These are phyloP conservation scores for Hypericum perforatum DNA, from an alignment of 345 rosid species.

Conservation along the genomic window DNA sequence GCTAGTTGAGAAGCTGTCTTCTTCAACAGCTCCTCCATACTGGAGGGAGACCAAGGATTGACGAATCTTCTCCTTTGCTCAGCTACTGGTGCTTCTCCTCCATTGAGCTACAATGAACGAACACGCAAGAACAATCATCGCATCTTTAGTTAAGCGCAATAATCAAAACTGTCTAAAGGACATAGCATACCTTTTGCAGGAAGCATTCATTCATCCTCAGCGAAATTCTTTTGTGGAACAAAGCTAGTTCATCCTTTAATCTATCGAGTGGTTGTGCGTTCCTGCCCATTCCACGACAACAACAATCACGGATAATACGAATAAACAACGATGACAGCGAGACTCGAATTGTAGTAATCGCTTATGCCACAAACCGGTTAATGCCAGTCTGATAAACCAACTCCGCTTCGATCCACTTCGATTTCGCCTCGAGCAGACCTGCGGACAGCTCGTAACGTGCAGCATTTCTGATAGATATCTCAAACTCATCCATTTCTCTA, in stretches of 20 bases:
- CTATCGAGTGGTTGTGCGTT: constrained; percentile 58
- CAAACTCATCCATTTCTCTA: constrained; percentile 47
- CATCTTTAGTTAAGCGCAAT: too few relatives aligned
- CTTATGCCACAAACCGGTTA: too few relatives aligned
- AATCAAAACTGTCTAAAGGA: too few relatives aligned
- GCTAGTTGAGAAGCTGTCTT: constrained; percentile 42
- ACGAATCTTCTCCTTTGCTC: constrained; percentile 18
- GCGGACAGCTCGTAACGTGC: constrained; percentile 76
- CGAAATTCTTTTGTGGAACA: constrained; percentile 61
- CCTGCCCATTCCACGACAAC: too few relatives aligned
- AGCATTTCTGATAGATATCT: constrained; percentile 37
- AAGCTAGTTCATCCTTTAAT: constrained; percentile 45
- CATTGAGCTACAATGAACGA: constrained; percentile 42
- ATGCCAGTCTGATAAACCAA: constrained; percentile 64
- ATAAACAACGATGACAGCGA: constrained; percentile 4
- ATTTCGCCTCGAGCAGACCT: constrained; percentile 64
- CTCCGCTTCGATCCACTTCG: constrained; percentile 52
- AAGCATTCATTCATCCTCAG: constrained; percentile 34
- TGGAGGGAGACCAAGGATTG: constrained; percentile 75
- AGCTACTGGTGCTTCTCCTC: constrained; percentile 14
- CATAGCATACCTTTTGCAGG: constrained; percentile 37
- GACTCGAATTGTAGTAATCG: too few relatives aligned
- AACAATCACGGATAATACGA: constrained; percentile 11
- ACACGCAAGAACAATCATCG: background rate
- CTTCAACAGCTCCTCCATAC: constrained; percentile 31